Evolutionary conservation across 2,329 filamentous ascomycete species (phyloP).

Genomic region (Epichloe amarillans): DNA sequence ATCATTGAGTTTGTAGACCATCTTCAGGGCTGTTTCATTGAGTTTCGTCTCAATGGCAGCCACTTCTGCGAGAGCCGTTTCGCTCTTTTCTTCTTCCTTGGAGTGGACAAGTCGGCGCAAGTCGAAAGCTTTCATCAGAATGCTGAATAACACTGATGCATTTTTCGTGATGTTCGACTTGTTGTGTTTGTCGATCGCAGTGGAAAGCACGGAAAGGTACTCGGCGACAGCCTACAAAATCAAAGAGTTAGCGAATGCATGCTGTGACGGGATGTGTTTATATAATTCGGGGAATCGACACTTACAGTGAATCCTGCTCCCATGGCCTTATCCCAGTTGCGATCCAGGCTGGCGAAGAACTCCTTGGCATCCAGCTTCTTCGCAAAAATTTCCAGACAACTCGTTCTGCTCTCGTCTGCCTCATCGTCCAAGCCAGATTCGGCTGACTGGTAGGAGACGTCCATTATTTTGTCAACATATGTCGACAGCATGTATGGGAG

Average conservation of each 20-base stretch:
- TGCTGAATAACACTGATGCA: slow-evolving; percentile 51
- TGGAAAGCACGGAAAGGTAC: slow-evolving; percentile 54
- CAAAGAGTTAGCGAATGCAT: not conserved
- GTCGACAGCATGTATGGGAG: slow-evolving; percentile 81
- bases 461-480: slow-evolving; percentile 59
- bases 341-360: slow-evolving; percentile 59
- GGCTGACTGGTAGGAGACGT: slow-evolving; percentile 60
- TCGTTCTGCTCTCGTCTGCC: slow-evolving; percentile 49
- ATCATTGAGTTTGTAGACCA: slow-evolving; percentile 96
- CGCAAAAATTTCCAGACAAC: slow-evolving; percentile 62
- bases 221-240: slow-evolving; percentile 47
- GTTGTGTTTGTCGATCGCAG: slow-evolving; percentile 61
- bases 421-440: slow-evolving; percentile 46
- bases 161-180: slow-evolving; percentile 73
- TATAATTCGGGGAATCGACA: not conserved
- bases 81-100: slow-evolving; percentile 33
- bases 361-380: slow-evolving; percentile 64
- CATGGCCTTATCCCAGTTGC: slow-evolving; percentile 57
- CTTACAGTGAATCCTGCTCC: slow-evolving; percentile 48
- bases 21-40: slow-evolving; percentile 65
- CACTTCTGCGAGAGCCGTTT: slow-evolving; percentile 33
- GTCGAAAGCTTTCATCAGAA: slow-evolving; percentile 49
- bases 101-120: slow-evolving; percentile 44
- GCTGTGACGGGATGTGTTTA: not conserved
- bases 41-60: slow-evolving; percentile 48